phyloP scores from a whole-genome alignment of 2,329 filamentous ascomycete species.

The Penicillium rolfsii region DNA sequence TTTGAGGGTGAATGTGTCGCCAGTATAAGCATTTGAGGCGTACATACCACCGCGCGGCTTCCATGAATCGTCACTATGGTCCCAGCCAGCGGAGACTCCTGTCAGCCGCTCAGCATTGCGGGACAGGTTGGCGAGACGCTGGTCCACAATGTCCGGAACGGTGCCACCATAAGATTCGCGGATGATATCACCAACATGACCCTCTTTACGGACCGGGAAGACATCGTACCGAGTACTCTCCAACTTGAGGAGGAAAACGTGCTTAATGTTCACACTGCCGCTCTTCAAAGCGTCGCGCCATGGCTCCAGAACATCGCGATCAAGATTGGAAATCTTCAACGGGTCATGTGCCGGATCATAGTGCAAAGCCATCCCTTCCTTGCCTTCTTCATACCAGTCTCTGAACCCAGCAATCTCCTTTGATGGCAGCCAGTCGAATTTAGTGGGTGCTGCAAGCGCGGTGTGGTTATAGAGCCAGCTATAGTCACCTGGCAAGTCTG shows the following conservation, averaged over 20 bases:
- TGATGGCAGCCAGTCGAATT: conserved; percentile 28
- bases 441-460: conserved; percentile 18
- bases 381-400: conserved; percentile 27
- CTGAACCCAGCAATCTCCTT: conserved; percentile 24
- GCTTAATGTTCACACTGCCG: conserved; percentile 41
- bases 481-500: conserved; percentile 23
- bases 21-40: conserved; percentile 44
- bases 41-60: conserved; percentile 44
- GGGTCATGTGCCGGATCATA: conserved; percentile 46
- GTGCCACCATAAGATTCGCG: conserved; percentile 39
- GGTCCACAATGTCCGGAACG: conserved; percentile 36
- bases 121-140: conserved; percentile 30
- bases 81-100: conserved; percentile 23
- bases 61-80: conserved; percentile 12
- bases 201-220: conserved; percentile 47
- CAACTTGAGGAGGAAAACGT: conserved; percentile 47
- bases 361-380: conserved; percentile 18
- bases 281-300: conserved; percentile 23
- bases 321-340: conserved; percentile 46
- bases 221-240: conserved; percentile 51
- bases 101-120: conserved; percentile 29
- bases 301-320: conserved; percentile 35
- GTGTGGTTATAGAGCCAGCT: conserved; percentile 30
- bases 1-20: conserved; percentile 50
- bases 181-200: conserved; percentile 34